These are phyloP conservation scores for Gaeumannomyces sp. DNA, from an alignment of 2,329 filamentous ascomycete genomes.

Conservation along the genomic window DNA sequence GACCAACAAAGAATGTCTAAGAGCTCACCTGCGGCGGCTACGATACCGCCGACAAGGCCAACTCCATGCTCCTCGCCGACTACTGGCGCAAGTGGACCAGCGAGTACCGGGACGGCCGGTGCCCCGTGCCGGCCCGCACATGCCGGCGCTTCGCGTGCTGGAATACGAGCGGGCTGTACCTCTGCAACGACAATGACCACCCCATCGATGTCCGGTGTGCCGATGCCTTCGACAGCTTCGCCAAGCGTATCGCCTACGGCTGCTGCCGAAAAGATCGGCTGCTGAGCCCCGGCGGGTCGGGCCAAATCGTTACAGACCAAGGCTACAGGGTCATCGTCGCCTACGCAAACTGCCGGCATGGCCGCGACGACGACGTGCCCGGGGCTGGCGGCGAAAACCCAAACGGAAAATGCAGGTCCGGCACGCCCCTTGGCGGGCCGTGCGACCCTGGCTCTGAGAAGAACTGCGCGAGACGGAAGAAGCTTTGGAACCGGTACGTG, in stretches of 20 bases:
- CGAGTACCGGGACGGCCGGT: not conserved
- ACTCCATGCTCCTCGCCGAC: not conserved
- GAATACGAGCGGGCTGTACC: slow-evolving; percentile 3
- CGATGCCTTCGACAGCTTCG: not conserved
- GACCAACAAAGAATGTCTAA: not conserved
- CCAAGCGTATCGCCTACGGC: not conserved
- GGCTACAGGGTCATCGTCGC: not conserved
- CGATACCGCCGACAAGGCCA: not conserved
- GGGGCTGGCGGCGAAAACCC: not conserved
- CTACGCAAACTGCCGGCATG: not conserved
- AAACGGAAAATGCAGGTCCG: not conserved
- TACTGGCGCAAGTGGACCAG: not conserved
- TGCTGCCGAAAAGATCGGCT: not conserved
- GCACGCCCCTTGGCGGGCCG: not conserved
- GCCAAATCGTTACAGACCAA: not conserved
- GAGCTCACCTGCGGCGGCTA: not conserved
- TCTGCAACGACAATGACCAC: slow-evolving; percentile 3
- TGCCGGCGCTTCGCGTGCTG: not conserved
- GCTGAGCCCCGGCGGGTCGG: not conserved
- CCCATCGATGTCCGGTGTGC: not conserved
- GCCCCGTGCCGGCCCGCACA: slow-evolving; percentile 1
- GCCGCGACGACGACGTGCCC: not conserved
- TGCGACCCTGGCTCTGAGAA: not conserved
- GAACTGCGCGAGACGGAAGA: not conserved
- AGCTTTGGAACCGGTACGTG: not conserved